These are phyloP conservation scores for Eutrema salsugineum DNA, from an alignment of 441 rosid genomes.

Conservation along the genomic window DNA sequence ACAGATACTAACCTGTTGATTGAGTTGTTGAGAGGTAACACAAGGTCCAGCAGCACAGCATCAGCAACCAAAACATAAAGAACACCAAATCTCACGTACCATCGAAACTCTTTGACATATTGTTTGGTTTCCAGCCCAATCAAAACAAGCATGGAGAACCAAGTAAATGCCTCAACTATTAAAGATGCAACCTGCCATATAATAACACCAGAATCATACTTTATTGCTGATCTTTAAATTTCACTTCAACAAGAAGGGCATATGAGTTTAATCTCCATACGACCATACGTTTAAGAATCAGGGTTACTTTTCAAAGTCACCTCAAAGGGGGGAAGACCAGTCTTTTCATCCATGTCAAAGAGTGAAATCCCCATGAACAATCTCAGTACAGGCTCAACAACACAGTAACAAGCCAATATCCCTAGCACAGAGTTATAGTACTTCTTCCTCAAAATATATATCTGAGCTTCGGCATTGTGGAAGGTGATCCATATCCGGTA, in stretches of 20 bases:
- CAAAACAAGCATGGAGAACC: conserved; percentile 86
- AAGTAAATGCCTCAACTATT: conserved; percentile 61
- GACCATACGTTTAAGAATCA: background rate
- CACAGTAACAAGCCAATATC: conserved; percentile 58
- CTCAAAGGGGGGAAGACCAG: conserved; percentile 77
- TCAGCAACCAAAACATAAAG: conserved; percentile 79
- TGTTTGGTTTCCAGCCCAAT: conserved; percentile 73
- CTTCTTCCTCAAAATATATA: conserved; percentile 59
- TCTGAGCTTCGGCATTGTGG: conserved; percentile 48
- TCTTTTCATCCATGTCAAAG: conserved; percentile 56
- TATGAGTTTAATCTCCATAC: background rate
- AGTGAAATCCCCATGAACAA: conserved; percentile 57
- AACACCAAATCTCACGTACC: conserved; percentile 90
- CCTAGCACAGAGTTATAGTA: conserved; percentile 56
- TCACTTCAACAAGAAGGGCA: background rate
- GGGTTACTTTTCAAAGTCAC: conserved; percentile 28
- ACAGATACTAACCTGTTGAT: conserved; percentile 47
- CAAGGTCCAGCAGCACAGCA: conserved; percentile 71
- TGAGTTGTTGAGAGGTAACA: conserved; percentile 53
- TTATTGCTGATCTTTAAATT: background rate
- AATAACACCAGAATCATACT: conserved; percentile 4
- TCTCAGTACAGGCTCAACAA: conserved; percentile 74
- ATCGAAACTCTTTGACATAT: conserved; percentile 75
- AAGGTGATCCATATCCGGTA: conserved; percentile 72
- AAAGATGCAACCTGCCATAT: conserved; percentile 57